Conservation (phyloP, 345 rosid genomes). For the Firmiana major region DNA sequence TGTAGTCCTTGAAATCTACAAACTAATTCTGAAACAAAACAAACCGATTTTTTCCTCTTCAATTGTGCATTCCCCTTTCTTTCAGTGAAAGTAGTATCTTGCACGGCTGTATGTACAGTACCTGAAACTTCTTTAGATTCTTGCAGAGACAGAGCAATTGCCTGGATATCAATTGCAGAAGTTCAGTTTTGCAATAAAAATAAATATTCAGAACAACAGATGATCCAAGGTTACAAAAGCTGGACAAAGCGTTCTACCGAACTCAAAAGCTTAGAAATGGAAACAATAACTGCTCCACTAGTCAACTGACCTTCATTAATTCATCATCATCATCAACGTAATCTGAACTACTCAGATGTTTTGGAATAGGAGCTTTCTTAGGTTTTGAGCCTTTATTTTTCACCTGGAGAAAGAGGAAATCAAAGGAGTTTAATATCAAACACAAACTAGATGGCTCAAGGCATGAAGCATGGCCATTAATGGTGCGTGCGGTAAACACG, state of each 20-base stretch:
- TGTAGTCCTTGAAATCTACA: neutral
- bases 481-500: neutral
- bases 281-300: neutral
- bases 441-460: neutral
- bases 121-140: conserved; percentile 31
- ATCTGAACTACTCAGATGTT: conserved; percentile 28
- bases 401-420: conserved; percentile 21
- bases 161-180: conserved; percentile 35
- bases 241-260: neutral
- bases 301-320: conserved; percentile 39
- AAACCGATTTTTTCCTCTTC: conserved; percentile 52
- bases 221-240: neutral
- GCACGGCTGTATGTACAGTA: conserved; percentile 1
- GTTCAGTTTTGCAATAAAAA: neutral
- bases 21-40: conserved; percentile 14
- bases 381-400: conserved; percentile 36
- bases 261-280: neutral
- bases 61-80: conserved; percentile 29
- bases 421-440: neutral
- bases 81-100: conserved; percentile 16
- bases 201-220: neutral
- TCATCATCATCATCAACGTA: conserved; percentile 44
- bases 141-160: conserved; percentile 70
- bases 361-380: conserved; percentile 30
- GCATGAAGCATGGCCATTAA: neutral